A percentile compares a stretch with the other conserved stretches of the same genome.
These are phyloP conservation scores for Astrephomene gubernaculifera DNA, from an alignment of 139 green algal species.

Conservation along the genomic window DNA sequence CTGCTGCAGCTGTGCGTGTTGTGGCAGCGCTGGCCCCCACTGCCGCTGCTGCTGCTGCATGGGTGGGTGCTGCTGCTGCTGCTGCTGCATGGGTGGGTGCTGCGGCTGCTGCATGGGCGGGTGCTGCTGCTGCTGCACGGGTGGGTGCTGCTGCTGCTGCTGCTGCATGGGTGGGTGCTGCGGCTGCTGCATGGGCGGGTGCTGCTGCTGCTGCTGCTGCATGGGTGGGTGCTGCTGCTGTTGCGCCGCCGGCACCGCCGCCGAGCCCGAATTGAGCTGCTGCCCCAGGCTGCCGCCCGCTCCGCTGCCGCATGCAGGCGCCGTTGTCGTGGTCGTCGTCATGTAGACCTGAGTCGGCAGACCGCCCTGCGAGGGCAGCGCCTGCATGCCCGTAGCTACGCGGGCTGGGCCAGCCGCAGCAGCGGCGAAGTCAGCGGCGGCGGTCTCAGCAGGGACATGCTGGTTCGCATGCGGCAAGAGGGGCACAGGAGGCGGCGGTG, in stretches of 20 bases:
- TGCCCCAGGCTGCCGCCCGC: neutral
- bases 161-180: too few species aligned
- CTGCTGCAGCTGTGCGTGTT: neutral
- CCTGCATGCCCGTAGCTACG: neutral
- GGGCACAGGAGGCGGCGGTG: too few species aligned
- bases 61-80: neutral
- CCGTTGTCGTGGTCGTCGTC: neutral
- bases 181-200: neutral
- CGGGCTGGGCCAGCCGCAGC: neutral
- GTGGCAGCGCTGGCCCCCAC: neutral
- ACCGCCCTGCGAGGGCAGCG: neutral
- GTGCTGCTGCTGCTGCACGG: neutral
- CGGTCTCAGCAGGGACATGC: neutral
- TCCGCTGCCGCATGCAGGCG: neutral
- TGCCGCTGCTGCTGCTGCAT: neutral
- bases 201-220: neutral
- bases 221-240: neutral
- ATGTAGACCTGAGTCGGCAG: neutral
- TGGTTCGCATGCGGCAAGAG: too few species aligned
- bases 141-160: neutral
- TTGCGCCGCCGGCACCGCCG: neutral
- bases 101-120: neutral
- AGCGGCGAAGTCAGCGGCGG: neutral
- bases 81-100: neutral
- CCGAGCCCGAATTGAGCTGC: neutral